Evolutionary conservation across 352 stramenopile species (phyloP).

Genomic region (Blastocystis sp.): DNA sequence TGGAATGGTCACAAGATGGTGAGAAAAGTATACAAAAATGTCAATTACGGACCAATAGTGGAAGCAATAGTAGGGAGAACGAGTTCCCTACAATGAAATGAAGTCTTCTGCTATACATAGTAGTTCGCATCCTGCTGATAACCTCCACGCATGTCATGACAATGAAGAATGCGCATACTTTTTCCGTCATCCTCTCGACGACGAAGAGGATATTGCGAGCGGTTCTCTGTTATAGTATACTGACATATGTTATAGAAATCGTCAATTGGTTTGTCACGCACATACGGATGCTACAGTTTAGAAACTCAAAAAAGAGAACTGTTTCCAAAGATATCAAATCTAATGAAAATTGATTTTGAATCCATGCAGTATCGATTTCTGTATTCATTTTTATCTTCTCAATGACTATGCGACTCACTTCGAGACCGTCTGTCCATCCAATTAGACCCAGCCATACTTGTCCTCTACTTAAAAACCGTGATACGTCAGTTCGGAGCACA

Average conservation of each 20-base stretch:
- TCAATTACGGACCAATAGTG: conserved; percentile 11
- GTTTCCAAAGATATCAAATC: not conserved
- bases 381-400: not conserved
- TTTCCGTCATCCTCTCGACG: not conserved
- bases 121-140: conserved; percentile 19
- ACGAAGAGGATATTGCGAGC: not conserved
- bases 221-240: not conserved
- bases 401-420: not conserved
- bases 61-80: conserved; percentile 27
- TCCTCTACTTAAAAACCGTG: not conserved
- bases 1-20: conserved; percentile 49
- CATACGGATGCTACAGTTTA: not conserved
- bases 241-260: not conserved
- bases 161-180: not conserved
- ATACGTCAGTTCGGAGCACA: not conserved
- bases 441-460: not conserved
- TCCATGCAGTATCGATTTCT: not conserved
- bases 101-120: not conserved
- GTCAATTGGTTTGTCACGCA: not conserved
- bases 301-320: not conserved
- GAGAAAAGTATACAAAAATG: conserved; percentile 54
- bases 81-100: not conserved
- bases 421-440: not conserved
- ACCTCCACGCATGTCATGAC: conserved; percentile 42
- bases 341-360: not conserved